Evolutionary conservation across 2,329 filamentous ascomycete genomes (phyloP).

Genomic region (Xylaria digitata): DNA sequence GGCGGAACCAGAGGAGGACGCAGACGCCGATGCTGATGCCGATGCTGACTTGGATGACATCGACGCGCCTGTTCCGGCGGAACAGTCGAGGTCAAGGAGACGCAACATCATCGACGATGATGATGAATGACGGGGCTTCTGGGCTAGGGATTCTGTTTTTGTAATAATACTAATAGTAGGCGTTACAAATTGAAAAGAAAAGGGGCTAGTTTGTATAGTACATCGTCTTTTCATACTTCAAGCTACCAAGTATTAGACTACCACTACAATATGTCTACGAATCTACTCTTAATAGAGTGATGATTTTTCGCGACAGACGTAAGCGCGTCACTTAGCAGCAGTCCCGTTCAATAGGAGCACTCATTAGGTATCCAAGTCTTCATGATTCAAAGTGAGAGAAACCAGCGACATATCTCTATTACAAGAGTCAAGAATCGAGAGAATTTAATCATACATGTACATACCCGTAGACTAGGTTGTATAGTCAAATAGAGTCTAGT

Average conservation of each 20-base stretch:
- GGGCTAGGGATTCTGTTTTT: not conserved
- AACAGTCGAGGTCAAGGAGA: conserved; percentile 59
- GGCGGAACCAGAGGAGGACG: conserved; percentile 60
- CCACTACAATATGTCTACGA: not conserved
- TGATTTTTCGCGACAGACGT: not conserved
- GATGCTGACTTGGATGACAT: conserved; percentile 67
- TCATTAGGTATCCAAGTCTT: no score
- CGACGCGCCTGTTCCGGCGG: conserved; percentile 52
- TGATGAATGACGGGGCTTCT: conserved; percentile 52
- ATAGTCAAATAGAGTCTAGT: no score
- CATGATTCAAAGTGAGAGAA: no score
- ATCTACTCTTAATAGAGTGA: conserved; percentile 15
- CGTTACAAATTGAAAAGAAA: not conserved
- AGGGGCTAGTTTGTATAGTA: conserved; percentile 25
- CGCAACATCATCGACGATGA: conserved; percentile 71
- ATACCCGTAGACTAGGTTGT: no score
- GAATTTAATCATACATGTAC: no score
- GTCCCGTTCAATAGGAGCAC: no score
- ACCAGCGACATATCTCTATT: no score
- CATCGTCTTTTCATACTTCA: conserved; percentile 4
- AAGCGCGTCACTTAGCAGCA: not conserved
- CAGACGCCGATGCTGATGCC: conserved; percentile 66
- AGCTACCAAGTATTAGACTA: not conserved
- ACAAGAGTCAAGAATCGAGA: no score
- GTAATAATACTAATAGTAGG: not conserved